phyloP scores from a whole-genome alignment of 768 basidiomycete genomes.

The Chiua virens region DNA sequence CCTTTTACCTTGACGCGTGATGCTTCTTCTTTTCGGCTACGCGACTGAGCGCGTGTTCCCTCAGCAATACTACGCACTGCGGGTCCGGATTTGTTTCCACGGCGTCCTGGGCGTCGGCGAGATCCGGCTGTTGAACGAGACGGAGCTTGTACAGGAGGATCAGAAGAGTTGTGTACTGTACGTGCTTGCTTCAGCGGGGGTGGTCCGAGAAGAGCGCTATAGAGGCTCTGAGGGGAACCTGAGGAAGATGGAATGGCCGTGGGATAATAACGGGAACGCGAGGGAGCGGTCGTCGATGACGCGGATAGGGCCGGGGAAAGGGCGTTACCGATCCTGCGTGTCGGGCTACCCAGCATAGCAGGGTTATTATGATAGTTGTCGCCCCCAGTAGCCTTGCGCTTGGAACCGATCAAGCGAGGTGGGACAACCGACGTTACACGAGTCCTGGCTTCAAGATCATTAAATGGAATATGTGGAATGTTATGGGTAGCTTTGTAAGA shows the following conservation, averaged over 20 bases:
- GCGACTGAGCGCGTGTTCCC: constrained; percentile 45
- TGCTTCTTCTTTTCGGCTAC: constrained; percentile 42
- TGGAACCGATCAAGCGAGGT: constrained; percentile 56
- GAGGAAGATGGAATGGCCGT: constrained; percentile 35
- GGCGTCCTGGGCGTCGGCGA: constrained; percentile 22
- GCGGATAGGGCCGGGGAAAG: constrained; percentile 35
- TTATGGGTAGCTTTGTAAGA: constrained; percentile 83
- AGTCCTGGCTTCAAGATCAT: constrained; percentile 69
- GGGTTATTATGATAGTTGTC: constrained; percentile 53
- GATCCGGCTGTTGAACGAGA: constrained; percentile 35
- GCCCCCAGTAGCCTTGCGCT: constrained; percentile 48
- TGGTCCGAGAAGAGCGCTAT: constrained; percentile 71
- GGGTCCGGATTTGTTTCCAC: constrained; percentile 9
- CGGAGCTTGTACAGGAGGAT: constrained; percentile 62
- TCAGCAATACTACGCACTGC: constrained; percentile 46
- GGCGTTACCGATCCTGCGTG: constrained; percentile 46
- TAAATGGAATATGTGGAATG: constrained; percentile 60
- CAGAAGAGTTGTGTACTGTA: constrained; percentile 73
- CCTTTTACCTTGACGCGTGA: constrained; percentile 36
- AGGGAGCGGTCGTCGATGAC: constrained; percentile 28
- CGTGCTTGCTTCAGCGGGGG: constrained; percentile 75
- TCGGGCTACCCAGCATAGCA: constrained; percentile 44
- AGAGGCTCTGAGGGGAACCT: constrained; percentile 59
- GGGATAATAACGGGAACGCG: constrained; percentile 47
- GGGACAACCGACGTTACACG: constrained; percentile 43